Base-by-base conservation (phyloP, 2,329 filamentous ascomycete species). In the Paracoccidioides brasiliensis region DNA sequence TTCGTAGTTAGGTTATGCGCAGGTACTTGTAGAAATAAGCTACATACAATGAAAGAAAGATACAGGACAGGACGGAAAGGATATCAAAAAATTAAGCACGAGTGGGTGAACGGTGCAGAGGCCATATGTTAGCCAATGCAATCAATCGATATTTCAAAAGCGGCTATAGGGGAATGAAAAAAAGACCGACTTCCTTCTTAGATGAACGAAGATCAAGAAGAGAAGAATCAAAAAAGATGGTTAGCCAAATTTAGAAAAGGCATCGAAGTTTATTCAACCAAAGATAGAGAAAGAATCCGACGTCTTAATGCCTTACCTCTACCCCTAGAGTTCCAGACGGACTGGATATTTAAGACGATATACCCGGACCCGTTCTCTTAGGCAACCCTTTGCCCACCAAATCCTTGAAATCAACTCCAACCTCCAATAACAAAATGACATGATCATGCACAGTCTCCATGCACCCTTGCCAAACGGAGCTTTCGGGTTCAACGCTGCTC, bases 341-440 rank as follows among this genome's bases (percentile, higher is more conserved):
- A 22, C 22, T 1, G 22, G 22, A 22, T 22, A 22, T 22, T 22
- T 22, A 22, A 22, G 22, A 22, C 22, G 22, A 22, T 22, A 22
- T 32, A 14, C 38, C 32, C 8, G 37, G 3, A 1, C 22, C 37
- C 15, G 42, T 43, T 14, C n/a, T 49, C 12, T 15, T 30, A 10
- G 40, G 41, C 14, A 54, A 42, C 3, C 53, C 53, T n/a, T 41
- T 49, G 33, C 53, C 44, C n/a, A 96, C 83, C 55, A 97, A 71
- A 61, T 88, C 88, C 55, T 80, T 81, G 67, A 98, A 97, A 69
- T 98, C 91, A 37, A 98, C 74, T 0, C 90, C 90, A 28, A 96
- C 90, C 58, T 94, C 88, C 5, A 80, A 80, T 57, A 98, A 74
- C 75, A 93, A 83, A 57, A 77, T 78, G 0, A 88, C 88, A 71